Evolutionary conservation across 768 basidiomycete species (phyloP), one percentile per base, ranked within the genome.

Genomic region (Rubroboletus pulcherrimus): DNA sequence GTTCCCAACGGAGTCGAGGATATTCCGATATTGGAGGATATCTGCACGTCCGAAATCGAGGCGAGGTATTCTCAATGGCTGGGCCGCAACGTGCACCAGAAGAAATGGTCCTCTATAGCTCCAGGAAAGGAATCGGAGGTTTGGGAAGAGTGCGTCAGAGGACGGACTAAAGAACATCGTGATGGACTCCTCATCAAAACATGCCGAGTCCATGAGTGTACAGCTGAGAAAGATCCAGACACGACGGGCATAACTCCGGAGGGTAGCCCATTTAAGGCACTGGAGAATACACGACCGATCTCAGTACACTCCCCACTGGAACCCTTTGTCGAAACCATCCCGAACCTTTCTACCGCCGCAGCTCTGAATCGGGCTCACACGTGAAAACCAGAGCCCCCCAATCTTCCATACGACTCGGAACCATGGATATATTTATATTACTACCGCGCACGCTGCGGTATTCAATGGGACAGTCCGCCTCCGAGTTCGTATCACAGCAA

Each of bases 221-320:
- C 24, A 40, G 30, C 48, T 19, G 31, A 31, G 53, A n/a, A 60
- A 51, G 38, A 44, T 12, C 44, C 58, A 45, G 46, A 61, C 40
- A 14, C 51, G 43, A 31, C 37, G 40, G 10, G 46, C 21, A 26
- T 49, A 52, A 29, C 30, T 38, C 26, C 14, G 33, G 11, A 59
- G 10, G 37, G 37, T 61, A n/a, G 3, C 47, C 43, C 51, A 44
- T 26, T 4, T 4, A 24, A 24, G n/a, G n/a, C n/a, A n/a, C n/a
- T n/a, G n/a, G 24, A 24, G 24, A 24, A 4, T 24, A 4, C 24
- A 4, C 24, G 24, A 24, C 24, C 24, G n/a, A 24, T 24, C 24
- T 24, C 24, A 24, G 24, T 24, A 24, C 24, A 4, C 24, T 4
- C 24, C 24, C 4, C 7, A 38, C 37, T 37, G 17, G 15, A 17